Evolutionary conservation across 345 rosid species (phyloP).

Genomic region (Eucalyptus cloeziana): DNA sequence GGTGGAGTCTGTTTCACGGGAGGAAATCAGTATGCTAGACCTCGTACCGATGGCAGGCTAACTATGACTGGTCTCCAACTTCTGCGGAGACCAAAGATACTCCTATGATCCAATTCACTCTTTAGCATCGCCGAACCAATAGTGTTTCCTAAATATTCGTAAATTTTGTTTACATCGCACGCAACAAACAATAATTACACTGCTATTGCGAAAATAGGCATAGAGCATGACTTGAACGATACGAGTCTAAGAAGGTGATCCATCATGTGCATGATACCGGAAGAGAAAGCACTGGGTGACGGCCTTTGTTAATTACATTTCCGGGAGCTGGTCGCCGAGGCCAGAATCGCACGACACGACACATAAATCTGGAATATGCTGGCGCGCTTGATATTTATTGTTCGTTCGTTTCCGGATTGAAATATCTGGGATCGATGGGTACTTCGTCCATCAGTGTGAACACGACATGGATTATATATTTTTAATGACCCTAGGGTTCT

Average conservation of each 20-base stretch:
- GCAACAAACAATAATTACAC: not conserved
- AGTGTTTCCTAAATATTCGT: not conserved
- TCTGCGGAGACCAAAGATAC: not conserved
- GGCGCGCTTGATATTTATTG: not conserved
- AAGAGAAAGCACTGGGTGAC: not conserved
- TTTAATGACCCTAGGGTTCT: not conserved
- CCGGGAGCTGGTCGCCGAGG: not conserved
- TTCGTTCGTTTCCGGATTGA: not conserved
- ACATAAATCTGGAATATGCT: not conserved
- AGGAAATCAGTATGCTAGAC: not conserved
- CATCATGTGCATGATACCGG: not conserved
- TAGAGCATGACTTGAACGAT: not conserved
- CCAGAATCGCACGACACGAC: not conserved
- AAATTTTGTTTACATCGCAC: not conserved
- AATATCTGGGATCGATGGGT: not conserved
- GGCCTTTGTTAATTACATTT: not conserved
- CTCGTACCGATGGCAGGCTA: not conserved
- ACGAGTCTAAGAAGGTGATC: not conserved
- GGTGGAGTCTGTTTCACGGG: not conserved
- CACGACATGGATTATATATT: not conserved
- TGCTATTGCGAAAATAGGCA: not conserved
- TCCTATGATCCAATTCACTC: not conserved
- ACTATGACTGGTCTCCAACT: not conserved
- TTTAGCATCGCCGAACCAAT: not conserved
- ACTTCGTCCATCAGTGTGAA: not conserved